phyloP scores from a whole-genome alignment of 306 rosid species.

The Prunus persica region DNA sequence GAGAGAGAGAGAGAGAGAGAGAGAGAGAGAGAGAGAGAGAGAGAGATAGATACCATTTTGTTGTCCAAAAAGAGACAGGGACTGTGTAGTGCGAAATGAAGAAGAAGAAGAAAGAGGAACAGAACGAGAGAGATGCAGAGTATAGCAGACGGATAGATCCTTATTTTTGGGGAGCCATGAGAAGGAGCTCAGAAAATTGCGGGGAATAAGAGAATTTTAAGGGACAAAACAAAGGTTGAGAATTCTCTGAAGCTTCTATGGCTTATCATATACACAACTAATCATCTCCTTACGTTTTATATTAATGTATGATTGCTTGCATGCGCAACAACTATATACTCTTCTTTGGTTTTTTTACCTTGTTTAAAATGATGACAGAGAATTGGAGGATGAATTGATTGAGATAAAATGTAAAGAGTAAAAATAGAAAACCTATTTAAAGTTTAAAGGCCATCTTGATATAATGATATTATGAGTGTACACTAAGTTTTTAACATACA shows the following conservation, averaged over 20 bases:
- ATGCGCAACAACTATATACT: no score
- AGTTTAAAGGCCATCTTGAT: no score
- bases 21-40: conserved; percentile 6
- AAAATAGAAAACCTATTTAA: no score
- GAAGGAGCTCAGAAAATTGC: conserved; percentile 42
- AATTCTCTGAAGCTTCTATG: conserved; percentile 27
- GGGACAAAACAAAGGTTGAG: conserved; percentile 60
- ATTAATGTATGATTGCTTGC: neutral
- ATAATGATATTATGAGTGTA: no score
- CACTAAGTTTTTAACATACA: no score
- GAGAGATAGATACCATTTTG: conserved; percentile 56
- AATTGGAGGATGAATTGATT: no score
- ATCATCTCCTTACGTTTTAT: neutral
- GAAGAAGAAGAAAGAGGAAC: conserved; percentile 28
- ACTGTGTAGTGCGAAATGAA: conserved; percentile 30
- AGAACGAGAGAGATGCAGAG: conserved; percentile 31
- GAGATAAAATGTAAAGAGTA: neutral
- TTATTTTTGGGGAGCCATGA: conserved; percentile 41
- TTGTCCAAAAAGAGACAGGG: conserved; percentile 19
- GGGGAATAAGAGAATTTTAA: conserved; percentile 56
- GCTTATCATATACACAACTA: conserved; percentile 24
- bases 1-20: neutral
- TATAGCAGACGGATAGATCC: conserved; percentile 51
- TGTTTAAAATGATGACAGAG: no score
- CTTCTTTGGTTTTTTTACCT: no score